phyloP scores from a whole-genome alignment of 106 monocot genomes.

The Narthecium ossifragum region DNA sequence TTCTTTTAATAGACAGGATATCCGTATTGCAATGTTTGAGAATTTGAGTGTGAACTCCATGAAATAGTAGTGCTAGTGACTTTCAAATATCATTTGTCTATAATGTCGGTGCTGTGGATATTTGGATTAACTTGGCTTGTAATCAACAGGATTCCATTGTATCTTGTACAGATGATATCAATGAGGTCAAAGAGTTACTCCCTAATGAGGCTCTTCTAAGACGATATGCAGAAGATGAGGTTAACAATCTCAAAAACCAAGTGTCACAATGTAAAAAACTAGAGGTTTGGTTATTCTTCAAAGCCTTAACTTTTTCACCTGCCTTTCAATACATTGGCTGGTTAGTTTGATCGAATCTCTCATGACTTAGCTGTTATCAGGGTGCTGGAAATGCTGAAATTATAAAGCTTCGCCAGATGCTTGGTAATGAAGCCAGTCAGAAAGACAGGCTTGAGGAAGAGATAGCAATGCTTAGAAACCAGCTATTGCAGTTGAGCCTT shows the following conservation, averaged over 20 bases:
- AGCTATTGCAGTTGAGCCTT: conserved; percentile 77
- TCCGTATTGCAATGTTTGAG: no score
- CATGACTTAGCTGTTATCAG: conserved; percentile 22
- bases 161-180: conserved; percentile 33
- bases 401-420: conserved; percentile 59
- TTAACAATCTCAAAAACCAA: conserved; percentile 53
- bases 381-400: conserved; percentile 66
- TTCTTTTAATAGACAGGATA: no score
- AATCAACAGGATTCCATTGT: conserved; percentile 21
- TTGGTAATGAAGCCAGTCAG: conserved; percentile 79
- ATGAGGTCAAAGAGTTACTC: conserved; percentile 42
- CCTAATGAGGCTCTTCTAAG: conserved; percentile 51
- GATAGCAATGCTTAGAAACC: conserved; percentile 62
- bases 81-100: no score
- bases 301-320: not conserved
- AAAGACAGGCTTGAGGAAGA: conserved; percentile 97
- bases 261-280: conserved; percentile 62
- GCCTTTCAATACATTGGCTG: not conserved
- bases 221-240: conserved; percentile 70
- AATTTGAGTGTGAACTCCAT: no score
- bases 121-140: not conserved
- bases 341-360: conserved; percentile 2
- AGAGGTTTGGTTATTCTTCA: conserved; percentile 39
- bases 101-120: no score
- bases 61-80: no score